phyloP scores from a whole-genome alignment of 306 rosid genomes.

The Fragaria iinumae region DNA sequence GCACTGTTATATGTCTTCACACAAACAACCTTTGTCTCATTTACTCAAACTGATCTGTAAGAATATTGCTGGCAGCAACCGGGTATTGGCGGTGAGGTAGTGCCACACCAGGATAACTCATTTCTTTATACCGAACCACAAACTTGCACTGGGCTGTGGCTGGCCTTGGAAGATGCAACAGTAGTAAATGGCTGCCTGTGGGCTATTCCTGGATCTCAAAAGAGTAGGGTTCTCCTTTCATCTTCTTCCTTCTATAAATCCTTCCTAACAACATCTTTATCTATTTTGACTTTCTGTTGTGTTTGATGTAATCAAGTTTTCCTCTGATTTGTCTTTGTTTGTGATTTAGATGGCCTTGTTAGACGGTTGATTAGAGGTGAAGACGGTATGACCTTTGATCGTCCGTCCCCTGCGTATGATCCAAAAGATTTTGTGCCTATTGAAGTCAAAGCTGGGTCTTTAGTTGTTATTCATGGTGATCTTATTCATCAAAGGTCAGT shows the following conservation, averaged over 20 bases:
- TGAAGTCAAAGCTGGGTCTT: constrained; percentile 89
- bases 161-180: constrained; percentile 90
- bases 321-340: neutral
- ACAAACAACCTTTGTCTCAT: constrained; percentile 16
- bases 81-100: constrained; percentile 96
- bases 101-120: constrained; percentile 96
- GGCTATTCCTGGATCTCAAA: constrained; percentile 97
- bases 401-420: constrained; percentile 68
- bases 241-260: constrained; percentile 13
- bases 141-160: constrained; percentile 96
- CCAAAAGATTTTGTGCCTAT: constrained; percentile 78
- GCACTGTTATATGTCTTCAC: neutral
- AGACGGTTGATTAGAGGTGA: constrained; percentile 82
- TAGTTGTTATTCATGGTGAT: constrained; percentile 90
- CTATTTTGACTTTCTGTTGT: neutral
- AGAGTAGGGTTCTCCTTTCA: constrained; percentile 42
- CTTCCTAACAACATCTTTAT: neutral
- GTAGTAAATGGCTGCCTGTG: constrained; percentile 78
- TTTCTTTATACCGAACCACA: constrained; percentile 87
- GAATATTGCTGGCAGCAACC: constrained; percentile 71
- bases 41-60: constrained; percentile 4
- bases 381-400: constrained; percentile 72
- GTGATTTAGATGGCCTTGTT: constrained; percentile 73
- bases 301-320: constrained; percentile 16
- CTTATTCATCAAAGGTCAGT: constrained; percentile 96